Evolutionary conservation across 2,329 filamentous ascomycete species (phyloP), one percentile per base, ranked within the genome.

Genomic region (Juglanconis oblonga): DNA sequence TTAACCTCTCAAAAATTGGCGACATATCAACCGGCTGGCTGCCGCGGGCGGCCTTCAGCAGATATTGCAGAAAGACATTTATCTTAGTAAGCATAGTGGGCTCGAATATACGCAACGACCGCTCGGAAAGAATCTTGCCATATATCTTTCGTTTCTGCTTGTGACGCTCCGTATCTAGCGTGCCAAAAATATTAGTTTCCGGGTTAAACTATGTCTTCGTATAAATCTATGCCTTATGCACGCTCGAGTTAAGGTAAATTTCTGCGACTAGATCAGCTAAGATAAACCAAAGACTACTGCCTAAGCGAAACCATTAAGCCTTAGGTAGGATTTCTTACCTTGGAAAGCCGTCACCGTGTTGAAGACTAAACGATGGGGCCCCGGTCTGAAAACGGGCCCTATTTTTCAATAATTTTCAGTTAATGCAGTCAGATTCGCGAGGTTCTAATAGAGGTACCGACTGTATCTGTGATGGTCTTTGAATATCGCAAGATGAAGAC

Each of bases 11-110:
- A 42, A 50, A 63, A 5, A 17, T 32, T 11, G 44, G 36, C 3
- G 64, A 55, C 63, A 67, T 65, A 24, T 67, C 51, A 6, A 66
- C 60, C 2, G 57, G 32, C 36, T 42, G n/a, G 32, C 51, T 13
- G 1, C 32, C 32, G 10, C 11, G 14, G n/a, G 36, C 36, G 36
- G 7, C 51, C 1, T 36, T n/a, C 0, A 64, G 52, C 8, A 65
- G 29, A 8, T 63, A 49, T 4, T 38, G 44, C 11, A 66, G 29
- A 49, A 66, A 64, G 17, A 65, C 55, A 24, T 65, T 38, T 14
- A 64, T 55, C 32, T 66, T 47, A 1, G 14, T 11, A 4, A 2
- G 36, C 62, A 66, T 64, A 2, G 55, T 57, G 1, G 65, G 59
- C 52, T 63, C 55, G 33, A 66, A 64, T 4, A 11, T 32, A 10